Base-by-base conservation (phyloP, 164 flowering plant genomes). In the Aristolochia fimbriata region DNA sequence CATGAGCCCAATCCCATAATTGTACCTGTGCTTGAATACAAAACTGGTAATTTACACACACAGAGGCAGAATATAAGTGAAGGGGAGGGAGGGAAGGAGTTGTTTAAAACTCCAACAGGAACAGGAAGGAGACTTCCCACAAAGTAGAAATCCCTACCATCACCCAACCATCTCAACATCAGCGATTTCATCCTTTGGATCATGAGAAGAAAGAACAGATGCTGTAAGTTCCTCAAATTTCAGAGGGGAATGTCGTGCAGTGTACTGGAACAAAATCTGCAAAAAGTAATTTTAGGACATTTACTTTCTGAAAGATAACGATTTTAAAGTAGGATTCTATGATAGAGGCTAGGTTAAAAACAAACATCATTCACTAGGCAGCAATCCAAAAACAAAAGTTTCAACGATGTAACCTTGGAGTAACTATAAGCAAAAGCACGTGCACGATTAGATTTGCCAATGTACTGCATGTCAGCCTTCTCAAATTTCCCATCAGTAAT, bases 391-490 rank as follows among this genome's bases (percentile, higher is more conserved):
- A 51, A 51, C 23, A 27, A 27, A 27, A 27, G 5, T 27, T 27
- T 27, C 25, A 12, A 0, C 9, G 24, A 24, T 27, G 23, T 51
- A 57, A 92, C 98, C 99, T 93, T 93, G 11, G 97, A 90, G 76
- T 76, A 90, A 68, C 82, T 90, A 74, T 93, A 97, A 20, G 99
- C 92, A 71, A 83, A 90, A 70, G 91, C 84, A 59, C 99, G 92
- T 54, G 83, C 87, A 70, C 91, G 78, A 65, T 86, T 84, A 49
- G 71, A 43, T 71, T 84, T 83, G 62, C 84, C 94, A 60, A 79
- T 66, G 66, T 78, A 93, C 11, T 82, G 79, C 64, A 90, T 64
- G 71, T 93, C 92, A 63, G 97, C 90, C 65, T 67, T 80, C 71
- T 86, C 87, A 73, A 90, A 76, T 73, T 82, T 83, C 62, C 97